Conservation (phyloP, 2,329 filamentous ascomycete genomes). For the Fusarium sp. region DNA sequence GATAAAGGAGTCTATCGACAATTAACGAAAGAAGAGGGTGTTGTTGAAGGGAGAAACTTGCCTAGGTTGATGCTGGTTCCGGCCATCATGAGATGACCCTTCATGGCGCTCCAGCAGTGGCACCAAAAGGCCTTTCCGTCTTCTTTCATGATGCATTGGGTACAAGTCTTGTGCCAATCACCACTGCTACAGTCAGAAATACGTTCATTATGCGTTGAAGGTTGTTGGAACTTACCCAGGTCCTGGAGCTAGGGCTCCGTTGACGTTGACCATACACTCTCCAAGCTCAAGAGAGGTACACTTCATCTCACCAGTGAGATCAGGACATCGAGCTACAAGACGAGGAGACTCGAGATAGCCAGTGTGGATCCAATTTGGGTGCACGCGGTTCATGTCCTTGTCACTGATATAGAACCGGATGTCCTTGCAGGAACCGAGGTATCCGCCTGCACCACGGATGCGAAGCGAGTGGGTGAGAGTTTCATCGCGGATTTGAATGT, state of each 20-base stretch:
- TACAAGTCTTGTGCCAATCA: conserved; percentile 23
- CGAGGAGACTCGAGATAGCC: conserved; percentile 24
- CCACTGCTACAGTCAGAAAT: conserved; percentile 18
- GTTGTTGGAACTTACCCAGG: neutral
- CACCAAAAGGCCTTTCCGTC: conserved; percentile 9
- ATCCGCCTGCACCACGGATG: conserved; percentile 16
- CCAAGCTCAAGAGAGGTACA: conserved; percentile 33
- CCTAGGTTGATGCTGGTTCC: conserved; percentile 17
- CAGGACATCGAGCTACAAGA: conserved; percentile 24
- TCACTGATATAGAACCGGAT: conserved; percentile 28
- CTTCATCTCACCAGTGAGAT: conserved; percentile 13
- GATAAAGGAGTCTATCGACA: conserved; percentile 19
- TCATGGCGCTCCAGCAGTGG: conserved; percentile 12
- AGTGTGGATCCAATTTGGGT: neutral
- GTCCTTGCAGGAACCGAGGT: conserved; percentile 25
- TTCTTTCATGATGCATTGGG: conserved; percentile 15
- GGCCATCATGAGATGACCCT: neutral
- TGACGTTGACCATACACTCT: conserved; percentile 27
- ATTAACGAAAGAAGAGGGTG: neutral
- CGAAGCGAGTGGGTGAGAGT: neutral
- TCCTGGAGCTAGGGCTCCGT: conserved; percentile 17
- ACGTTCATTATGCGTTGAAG: no score
- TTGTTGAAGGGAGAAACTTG: neutral
- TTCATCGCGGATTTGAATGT: neutral
- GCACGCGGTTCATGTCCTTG: conserved; percentile 14